Base-by-base conservation (phyloP, 1,139 yeast species). In the Diutina pseudorugosa region DNA sequence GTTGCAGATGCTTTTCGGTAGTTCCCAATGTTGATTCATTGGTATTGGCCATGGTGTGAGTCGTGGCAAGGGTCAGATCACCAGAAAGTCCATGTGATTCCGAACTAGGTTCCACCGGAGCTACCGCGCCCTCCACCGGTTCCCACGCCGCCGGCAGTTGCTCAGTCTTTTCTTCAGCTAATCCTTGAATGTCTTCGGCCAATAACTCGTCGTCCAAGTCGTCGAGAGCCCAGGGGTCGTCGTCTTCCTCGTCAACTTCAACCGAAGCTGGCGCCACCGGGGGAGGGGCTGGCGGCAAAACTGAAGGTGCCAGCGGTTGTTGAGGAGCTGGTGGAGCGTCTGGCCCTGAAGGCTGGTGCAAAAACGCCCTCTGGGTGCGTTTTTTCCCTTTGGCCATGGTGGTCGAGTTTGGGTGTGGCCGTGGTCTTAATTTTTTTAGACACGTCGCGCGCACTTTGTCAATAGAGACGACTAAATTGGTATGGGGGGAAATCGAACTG, bases 151-250 rank as follows among this genome's bases (percentile, higher is more conserved):
- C 43, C 7, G 43, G 19, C 11, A n/a, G 19, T 8, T 6, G 20
- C 21, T 5, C 20, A 14, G n/a, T 20, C n/a, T 7, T 2, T 41
- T 41, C 21, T 2, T 12, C 4, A 9, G 25, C 45, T 16, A 42
- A 11, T 11, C 8, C 19, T 19, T 19, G 45, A 14, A 18, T 18
- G 25, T 42, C 25, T 42, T 18, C n/a, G 14, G n/a, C 25, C 16
- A 43, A 7, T 5, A 43, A 43, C 3, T 23, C 47, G 8, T 20
- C 33, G 25, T 43, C 47, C 19, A 43, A 23, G 8, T 43, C 47
- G 8, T 43, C 30, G 19, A 43, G 23, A 3, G 30, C 47, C 47
- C 47, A 43, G 33, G 47, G 47, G 33, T 43, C 47, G 33, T 43
- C 47, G 9, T n/a, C 33, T 7, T 30, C 36, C 5, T 12, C n/a